Evolutionary conservation across 345 rosid species (phyloP).

Genomic region (Carallia pectinifolia): DNA sequence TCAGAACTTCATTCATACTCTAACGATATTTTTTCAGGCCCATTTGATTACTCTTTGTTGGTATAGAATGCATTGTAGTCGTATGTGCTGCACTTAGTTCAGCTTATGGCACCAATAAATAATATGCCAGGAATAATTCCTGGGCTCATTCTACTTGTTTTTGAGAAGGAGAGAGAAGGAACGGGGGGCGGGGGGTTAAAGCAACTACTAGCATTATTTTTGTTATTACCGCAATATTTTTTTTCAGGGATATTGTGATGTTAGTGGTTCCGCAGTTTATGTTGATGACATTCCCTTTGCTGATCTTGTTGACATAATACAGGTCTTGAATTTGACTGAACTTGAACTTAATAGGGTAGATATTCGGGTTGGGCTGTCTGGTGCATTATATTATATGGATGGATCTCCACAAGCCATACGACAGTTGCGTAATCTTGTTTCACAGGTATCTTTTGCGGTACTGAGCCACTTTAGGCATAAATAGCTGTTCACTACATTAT

Average conservation of each 20-base stretch:
- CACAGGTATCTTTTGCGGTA: constrained; percentile 61
- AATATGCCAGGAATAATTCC: neutral
- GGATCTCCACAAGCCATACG: constrained; percentile 97
- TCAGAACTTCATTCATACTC: neutral
- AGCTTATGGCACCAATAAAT: neutral
- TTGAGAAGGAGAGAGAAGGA: no score
- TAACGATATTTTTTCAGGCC: neutral
- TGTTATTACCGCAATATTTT: neutral
- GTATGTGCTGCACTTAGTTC: neutral
- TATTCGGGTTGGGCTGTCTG: constrained; percentile 92
- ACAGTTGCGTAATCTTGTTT: constrained; percentile 85
- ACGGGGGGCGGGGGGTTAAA: no score
- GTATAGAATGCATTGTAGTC: neutral
- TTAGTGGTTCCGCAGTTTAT: neutral
- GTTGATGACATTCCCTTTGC: constrained; percentile 10
- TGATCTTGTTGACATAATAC: constrained; percentile 25
- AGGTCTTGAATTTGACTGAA: constrained; percentile 94
- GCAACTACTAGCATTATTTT: neutral
- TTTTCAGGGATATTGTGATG: neutral
- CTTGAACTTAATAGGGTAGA: constrained; percentile 89
- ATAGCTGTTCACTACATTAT: neutral
- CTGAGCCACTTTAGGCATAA: neutral
- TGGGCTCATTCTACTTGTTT: no score
- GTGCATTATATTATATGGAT: constrained; percentile 88
- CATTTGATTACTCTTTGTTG: neutral